Conservation (phyloP, 352 stramenopile genomes). For the Pythium phragmiticola region DNA sequence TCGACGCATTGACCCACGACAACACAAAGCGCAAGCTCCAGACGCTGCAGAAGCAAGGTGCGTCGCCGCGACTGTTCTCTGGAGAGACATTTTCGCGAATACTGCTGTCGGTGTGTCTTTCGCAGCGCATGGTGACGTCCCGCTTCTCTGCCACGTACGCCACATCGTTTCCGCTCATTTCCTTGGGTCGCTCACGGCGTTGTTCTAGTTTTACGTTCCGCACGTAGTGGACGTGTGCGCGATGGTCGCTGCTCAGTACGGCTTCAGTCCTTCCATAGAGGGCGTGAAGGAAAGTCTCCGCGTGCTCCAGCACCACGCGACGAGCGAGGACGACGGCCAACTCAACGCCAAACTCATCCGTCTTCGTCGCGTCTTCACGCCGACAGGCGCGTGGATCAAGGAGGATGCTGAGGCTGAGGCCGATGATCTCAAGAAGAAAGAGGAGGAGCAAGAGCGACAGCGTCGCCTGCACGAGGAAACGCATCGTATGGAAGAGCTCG, state of each 20-base stretch:
- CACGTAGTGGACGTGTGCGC: slow-evolving; percentile 40
- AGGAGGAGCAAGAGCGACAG: slow-evolving; percentile 30
- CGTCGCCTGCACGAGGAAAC: slow-evolving; percentile 33
- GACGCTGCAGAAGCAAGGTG: slow-evolving; percentile 37
- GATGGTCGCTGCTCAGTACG: slow-evolving; percentile 42
- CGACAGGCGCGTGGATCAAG: slow-evolving; percentile 50
- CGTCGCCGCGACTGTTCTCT: not conserved
- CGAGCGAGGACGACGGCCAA: slow-evolving; percentile 34
- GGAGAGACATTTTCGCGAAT: not conserved
- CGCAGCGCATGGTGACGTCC: slow-evolving; percentile 45
- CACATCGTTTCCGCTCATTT: not conserved
- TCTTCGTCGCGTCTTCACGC: slow-evolving; percentile 48
- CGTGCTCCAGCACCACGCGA: slow-evolving; percentile 33
- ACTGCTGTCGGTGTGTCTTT: not conserved
- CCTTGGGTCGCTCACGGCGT: not conserved
- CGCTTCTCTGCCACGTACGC: slow-evolving; percentile 39
- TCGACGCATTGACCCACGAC: slow-evolving; percentile 48
- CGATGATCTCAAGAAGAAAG: slow-evolving; percentile 32
- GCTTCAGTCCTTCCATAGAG: slow-evolving; percentile 42
- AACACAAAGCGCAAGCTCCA: slow-evolving; percentile 39
- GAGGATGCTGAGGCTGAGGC: slow-evolving; percentile 50
- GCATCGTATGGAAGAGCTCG: slow-evolving; percentile 31
- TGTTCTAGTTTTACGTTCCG: slow-evolving; percentile 46
- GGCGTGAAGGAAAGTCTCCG: slow-evolving; percentile 52
- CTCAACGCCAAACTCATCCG: slow-evolving; percentile 42